Evolutionary conservation across 805 yeast genomes (phyloP).

Genomic region (Zygoascus ofunaensis): DNA sequence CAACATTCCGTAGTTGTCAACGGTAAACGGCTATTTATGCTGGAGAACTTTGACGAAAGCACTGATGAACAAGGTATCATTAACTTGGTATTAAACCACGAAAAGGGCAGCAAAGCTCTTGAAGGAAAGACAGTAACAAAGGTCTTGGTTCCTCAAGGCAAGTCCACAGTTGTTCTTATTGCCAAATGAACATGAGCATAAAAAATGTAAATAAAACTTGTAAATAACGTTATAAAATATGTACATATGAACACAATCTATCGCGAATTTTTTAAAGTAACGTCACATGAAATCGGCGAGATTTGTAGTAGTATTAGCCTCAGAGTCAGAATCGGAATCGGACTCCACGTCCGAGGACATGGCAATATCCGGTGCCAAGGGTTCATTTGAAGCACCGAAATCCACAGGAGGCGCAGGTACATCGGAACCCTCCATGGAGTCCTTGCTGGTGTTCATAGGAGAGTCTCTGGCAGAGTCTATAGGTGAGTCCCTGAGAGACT

Average conservation of each 20-base stretch:
- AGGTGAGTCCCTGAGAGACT: too few species aligned
- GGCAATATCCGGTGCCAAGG: not conserved
- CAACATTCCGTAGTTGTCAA: conserved; percentile 10
- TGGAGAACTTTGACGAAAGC: conserved; percentile 1
- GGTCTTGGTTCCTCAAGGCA: conserved; percentile 35
- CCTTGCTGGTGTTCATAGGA: too few species aligned
- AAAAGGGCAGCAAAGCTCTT: conserved; percentile 17
- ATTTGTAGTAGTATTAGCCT: not conserved
- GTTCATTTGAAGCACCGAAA: not conserved
- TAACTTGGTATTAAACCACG: not conserved
- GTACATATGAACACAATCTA: too few species aligned
- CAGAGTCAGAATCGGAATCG: too few species aligned
- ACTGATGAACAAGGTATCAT: not conserved
- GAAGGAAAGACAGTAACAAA: conserved; percentile 38
- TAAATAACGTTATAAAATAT: conserved; percentile 4
- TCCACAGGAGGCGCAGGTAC: not conserved
- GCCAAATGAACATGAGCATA: conserved; percentile 5
- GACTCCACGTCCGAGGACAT: not conserved
- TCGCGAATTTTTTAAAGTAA: too few species aligned
- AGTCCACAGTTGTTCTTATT: conserved; percentile 16
- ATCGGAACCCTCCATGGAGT: too few species aligned
- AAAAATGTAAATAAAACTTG: not conserved
- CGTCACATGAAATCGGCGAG: not conserved
- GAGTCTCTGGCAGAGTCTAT: too few species aligned
- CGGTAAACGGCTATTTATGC: conserved; percentile 12